Base-by-base conservation (phyloP, 805 yeast species). In the Wickerhamiella qilinensis region DNA sequence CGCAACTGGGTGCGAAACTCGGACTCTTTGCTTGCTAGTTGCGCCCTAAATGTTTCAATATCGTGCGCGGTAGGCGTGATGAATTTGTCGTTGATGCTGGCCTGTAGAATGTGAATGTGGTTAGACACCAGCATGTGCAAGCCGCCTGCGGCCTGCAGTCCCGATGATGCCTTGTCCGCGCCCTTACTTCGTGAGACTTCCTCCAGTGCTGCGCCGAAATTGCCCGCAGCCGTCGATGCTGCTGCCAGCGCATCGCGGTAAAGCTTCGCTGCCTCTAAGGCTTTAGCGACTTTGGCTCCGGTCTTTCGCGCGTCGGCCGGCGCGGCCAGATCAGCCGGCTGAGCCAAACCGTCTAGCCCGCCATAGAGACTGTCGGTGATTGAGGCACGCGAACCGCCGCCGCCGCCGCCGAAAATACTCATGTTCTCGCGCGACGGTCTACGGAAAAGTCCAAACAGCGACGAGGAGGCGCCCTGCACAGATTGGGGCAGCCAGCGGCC, bases 101-200 rank as follows among this genome's bases (percentile, higher is more conserved):
- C 62, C 14, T 83, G 68, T 46, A 84, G 62, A 12, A 84, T 71
- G 43, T 75, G 76, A 43, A 79, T 78, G 52, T 82, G 91, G 53
- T 81, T 82, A 0, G 88, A 75, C 16, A 81, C 68, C 32, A 84
- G 63, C 50, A 71, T 75, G 47, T 81, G 86, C 39, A 84, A 60
- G 0, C 94, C 93, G 31, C 84, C 77, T 2, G 86, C 80, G 36
- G 74, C 68, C 47, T 73, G 58, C 14, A 83, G 55, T 7, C 83
- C 83, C 46, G 77, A 78, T 2, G 76, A 68, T 1, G 72, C 64
- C 19, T 57, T 56, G 14, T 73, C 75, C 16, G 76, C 68, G 12
- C 83, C 83, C 51, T 74, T 73, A 45, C 73, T 65, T 37, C 69
- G 61, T 1, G 84, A 75, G 42, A 73, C 64, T 32, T 64, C 66